A percentile compares a stretch with the other conserved stretches of the same genome.
phyloP scores from a whole-genome alignment of 441 rosid genomes.

The Daphne laureola region DNA sequence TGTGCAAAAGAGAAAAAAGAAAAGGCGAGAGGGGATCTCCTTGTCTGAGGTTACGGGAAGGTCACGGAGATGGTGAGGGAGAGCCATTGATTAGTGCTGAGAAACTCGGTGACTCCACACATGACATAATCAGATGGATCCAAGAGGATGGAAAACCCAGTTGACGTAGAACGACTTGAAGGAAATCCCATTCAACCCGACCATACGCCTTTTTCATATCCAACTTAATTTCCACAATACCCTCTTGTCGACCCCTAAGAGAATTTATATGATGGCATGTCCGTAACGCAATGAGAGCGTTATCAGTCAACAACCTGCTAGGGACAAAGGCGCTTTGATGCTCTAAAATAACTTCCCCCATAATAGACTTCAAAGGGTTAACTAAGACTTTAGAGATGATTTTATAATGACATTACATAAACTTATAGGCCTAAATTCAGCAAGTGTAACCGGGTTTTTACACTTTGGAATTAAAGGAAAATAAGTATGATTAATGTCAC shows the following conservation, averaged over 20 bases:
- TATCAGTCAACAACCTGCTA: neutral
- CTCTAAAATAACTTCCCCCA: neutral
- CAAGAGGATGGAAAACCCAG: slow-evolving; percentile 1
- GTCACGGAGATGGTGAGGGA: neutral
- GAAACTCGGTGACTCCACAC: neutral
- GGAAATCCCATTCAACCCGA: neutral
- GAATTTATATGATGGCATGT: neutral
- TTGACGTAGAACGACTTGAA: neutral
- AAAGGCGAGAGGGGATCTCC: slow-evolving; percentile 7
- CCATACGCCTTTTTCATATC: slow-evolving; percentile 8
- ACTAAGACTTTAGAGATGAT: neutral
- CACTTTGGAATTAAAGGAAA: too few species aligned
- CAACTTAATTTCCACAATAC: neutral
- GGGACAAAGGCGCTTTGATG: neutral
- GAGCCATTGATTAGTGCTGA: neutral
- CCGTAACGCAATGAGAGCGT: neutral
- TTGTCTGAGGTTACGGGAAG: neutral
- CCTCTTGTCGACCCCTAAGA: neutral
- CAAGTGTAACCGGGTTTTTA: too few species aligned
- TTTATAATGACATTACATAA: neutral
- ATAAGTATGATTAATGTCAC: too few species aligned
- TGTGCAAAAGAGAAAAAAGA: neutral
- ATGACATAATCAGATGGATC: neutral
- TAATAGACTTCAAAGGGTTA: neutral
- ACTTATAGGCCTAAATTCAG: neutral